These are phyloP conservation scores for Chaetomium tenue DNA, from an alignment of 495 filamentous ascomycete species.

Conservation along the genomic window DNA sequence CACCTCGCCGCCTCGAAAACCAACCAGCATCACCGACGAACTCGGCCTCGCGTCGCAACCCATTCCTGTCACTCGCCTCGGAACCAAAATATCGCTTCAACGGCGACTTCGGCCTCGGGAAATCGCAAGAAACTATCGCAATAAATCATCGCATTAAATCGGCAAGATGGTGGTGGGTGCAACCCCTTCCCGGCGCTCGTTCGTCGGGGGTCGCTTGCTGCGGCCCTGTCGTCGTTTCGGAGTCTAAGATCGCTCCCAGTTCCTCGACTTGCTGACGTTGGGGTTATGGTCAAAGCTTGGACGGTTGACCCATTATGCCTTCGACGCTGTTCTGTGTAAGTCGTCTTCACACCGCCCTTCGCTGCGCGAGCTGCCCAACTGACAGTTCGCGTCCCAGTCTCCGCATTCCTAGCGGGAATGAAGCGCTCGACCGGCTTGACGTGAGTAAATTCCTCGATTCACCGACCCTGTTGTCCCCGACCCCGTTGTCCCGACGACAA, in stretches of 20 bases:
- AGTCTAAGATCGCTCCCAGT: conserved; percentile 45
- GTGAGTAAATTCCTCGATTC: conserved; percentile 58
- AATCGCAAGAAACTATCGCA: neutral
- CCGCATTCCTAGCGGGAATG: conserved; percentile 92
- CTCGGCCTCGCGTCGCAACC: conserved; percentile 14
- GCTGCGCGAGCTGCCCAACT: neutral
- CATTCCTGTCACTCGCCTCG: neutral
- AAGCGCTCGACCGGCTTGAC: conserved; percentile 94
- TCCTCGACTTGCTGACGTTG: conserved; percentile 62
- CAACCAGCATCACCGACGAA: neutral
- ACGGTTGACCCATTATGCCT: conserved; percentile 87
- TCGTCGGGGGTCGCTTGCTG: conserved; percentile 5
- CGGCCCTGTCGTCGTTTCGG: conserved; percentile 26
- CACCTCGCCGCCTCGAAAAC: conserved; percentile 2
- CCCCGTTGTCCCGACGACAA: neutral
- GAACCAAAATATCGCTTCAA: conserved; percentile 9
- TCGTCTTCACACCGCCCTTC: conserved; percentile 17
- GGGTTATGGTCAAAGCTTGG: conserved; percentile 75
- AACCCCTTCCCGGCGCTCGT: conserved; percentile 18
- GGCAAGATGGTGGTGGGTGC: conserved; percentile 48
- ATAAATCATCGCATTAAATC: conserved; percentile 4
- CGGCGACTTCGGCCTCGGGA: conserved; percentile 10
- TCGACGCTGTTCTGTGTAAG: conserved; percentile 91
- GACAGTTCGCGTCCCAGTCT: conserved; percentile 59
- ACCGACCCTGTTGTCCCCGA: too few relatives aligned